Conservation (phyloP, 495 filamentous ascomycete genomes). For the Penicillium malachiteum region DNA sequence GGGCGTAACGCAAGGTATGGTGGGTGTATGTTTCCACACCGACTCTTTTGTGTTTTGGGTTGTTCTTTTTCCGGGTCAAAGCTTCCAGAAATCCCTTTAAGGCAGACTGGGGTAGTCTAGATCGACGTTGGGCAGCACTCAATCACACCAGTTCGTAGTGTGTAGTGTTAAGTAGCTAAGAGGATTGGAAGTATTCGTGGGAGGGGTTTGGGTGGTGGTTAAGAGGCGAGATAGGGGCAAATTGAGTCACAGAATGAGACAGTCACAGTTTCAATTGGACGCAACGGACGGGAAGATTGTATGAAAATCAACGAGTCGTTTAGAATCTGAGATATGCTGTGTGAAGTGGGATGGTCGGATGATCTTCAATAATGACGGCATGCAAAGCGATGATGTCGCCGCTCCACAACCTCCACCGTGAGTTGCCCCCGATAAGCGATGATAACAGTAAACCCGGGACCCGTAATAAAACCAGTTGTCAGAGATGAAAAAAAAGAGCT, state of each 20-base stretch:
- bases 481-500: neutral
- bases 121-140: neutral
- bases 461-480: no score
- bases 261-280: constrained; percentile 6
- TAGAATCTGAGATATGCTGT: constrained; percentile 3
- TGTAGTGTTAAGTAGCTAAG: neutral
- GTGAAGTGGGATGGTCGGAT: constrained; percentile 17
- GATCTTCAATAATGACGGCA: constrained; percentile 20
- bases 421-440: constrained; percentile 26
- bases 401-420: constrained; percentile 34
- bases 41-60: constrained; percentile 7
- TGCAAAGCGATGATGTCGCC: constrained; percentile 32
- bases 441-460: constrained; percentile 4
- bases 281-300: neutral
- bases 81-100: neutral
- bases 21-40: constrained; percentile 21
- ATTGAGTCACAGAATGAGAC: constrained; percentile 3
- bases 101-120: neutral
- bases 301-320: constrained; percentile 2
- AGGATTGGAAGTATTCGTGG: neutral
- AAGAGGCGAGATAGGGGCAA: constrained; percentile 4
- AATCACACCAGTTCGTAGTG: neutral
- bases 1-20: constrained; percentile 20
- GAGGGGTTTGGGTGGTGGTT: neutral
- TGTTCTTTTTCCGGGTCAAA: neutral